phyloP scores from a whole-genome alignment of 2,329 filamentous ascomycete genomes.

The Aspergillus costaricaensis region DNA sequence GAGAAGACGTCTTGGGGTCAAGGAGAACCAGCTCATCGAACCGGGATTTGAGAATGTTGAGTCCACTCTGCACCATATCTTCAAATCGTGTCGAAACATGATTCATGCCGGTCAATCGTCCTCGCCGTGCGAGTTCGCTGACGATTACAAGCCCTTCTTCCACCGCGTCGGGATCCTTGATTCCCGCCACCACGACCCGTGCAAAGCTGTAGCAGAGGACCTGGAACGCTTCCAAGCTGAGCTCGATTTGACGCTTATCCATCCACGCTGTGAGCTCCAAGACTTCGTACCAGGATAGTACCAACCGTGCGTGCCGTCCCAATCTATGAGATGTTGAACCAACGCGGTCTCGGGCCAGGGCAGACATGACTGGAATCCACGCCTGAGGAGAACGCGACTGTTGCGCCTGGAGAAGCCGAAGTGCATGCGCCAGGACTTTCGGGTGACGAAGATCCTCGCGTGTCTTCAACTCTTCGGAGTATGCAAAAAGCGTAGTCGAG shows the following conservation, averaged over 20 bases:
- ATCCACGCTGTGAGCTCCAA: constrained; percentile 38
- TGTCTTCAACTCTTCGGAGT: constrained; percentile 15
- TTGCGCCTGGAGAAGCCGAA: constrained; percentile 35
- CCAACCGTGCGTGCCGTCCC: constrained; percentile 30
- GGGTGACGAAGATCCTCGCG: constrained; percentile 24
- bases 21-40: constrained; percentile 41
- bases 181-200: constrained; percentile 35
- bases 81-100: constrained; percentile 23
- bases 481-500: constrained; percentile 24
- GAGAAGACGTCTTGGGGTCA: constrained; percentile 23
- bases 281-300: constrained; percentile 43
- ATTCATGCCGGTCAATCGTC: constrained; percentile 8
- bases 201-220: constrained; percentile 40
- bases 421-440: constrained; percentile 39
- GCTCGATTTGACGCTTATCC: constrained; percentile 32
- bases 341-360: constrained; percentile 29
- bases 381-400: constrained; percentile 33
- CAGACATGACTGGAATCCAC: constrained; percentile 42
- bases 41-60: constrained; percentile 35
- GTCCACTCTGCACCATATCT: constrained; percentile 33
- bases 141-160: constrained; percentile 31
- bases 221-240: constrained; percentile 37
- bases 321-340: constrained; percentile 20
- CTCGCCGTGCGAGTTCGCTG: constrained; percentile 19
- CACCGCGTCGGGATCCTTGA: constrained; percentile 29